Percentiles rank a stretch among this genome's conserved stretches.
These are phyloP conservation scores for Malassezia obtusa DNA, from an alignment of 1,284 basidiomycete genomes.

Conservation along the genomic window DNA sequence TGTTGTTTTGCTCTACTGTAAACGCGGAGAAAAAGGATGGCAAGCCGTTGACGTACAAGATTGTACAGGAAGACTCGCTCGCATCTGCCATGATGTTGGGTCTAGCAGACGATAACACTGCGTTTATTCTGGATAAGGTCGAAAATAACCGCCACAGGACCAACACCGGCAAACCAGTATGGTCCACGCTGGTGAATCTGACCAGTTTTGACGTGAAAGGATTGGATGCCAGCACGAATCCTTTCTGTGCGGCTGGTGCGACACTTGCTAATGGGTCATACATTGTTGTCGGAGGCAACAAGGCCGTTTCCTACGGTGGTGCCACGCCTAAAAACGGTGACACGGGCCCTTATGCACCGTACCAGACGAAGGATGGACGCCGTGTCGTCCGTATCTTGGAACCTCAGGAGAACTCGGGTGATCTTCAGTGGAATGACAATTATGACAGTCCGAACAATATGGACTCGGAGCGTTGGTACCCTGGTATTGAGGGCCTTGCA, in stretches of 20 bases:
- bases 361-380: slow-evolving; percentile 40
- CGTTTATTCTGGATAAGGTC: slow-evolving; percentile 50
- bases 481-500: slow-evolving; percentile 42
- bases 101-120: slow-evolving; percentile 39
- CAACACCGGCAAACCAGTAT: slow-evolving; percentile 29
- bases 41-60: slow-evolving; percentile 27
- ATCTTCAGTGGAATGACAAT: slow-evolving; percentile 32
- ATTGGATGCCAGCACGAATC: slow-evolving; percentile 44
- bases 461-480: slow-evolving; percentile 41
- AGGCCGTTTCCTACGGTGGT: slow-evolving; percentile 45
- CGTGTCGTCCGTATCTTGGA: slow-evolving; percentile 42
- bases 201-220: slow-evolving; percentile 31
- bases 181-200: slow-evolving; percentile 38
- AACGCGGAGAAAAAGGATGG: neutral
- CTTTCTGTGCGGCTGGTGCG: slow-evolving; percentile 48
- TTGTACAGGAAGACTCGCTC: slow-evolving; percentile 33
- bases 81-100: slow-evolving; percentile 48
- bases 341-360: slow-evolving; percentile 18
- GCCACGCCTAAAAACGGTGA: slow-evolving; percentile 11
- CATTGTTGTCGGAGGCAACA: slow-evolving; percentile 48
- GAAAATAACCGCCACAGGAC: slow-evolving; percentile 44
- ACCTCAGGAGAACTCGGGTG: slow-evolving; percentile 16
- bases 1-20: neutral
- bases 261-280: slow-evolving; percentile 48
- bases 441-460: slow-evolving; percentile 26